A percentile compares a stretch with the other conserved stretches of the same genome.
These are phyloP conservation scores for Vachellia pachyceras DNA, from an alignment of 306 rosid genomes.

Conservation along the genomic window DNA sequence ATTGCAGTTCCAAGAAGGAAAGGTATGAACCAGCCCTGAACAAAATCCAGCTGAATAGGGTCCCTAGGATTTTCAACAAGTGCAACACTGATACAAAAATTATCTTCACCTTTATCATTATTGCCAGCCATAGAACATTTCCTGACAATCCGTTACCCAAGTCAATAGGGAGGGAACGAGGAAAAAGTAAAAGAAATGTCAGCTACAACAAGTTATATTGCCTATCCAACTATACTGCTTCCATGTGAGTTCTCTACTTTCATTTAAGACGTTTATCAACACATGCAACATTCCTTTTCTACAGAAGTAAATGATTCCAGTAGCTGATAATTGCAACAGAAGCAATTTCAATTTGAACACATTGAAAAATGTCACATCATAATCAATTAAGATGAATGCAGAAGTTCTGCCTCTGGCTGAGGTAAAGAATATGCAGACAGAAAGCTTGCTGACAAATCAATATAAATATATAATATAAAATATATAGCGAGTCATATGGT, in stretches of 20 bases:
- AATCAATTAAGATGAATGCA: slow-evolving; percentile 26
- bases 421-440: background rate
- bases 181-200: slow-evolving; percentile 26
- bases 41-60: slow-evolving; percentile 55
- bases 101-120: slow-evolving; percentile 40
- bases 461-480: background rate
- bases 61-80: slow-evolving; percentile 55
- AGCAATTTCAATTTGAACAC: slow-evolving; percentile 10
- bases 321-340: slow-evolving; percentile 15
- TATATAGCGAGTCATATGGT: background rate
- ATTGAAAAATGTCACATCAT: background rate
- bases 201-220: background rate
- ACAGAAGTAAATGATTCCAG: slow-evolving; percentile 5
- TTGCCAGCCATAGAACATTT: slow-evolving; percentile 52
- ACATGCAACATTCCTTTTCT: slow-evolving; percentile 2
- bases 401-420: background rate
- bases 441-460: background rate
- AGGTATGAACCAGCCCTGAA: slow-evolving; percentile 69
- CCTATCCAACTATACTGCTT: slow-evolving; percentile 1
- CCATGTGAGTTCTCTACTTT: background rate
- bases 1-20: slow-evolving; percentile 66
- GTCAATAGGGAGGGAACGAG: slow-evolving; percentile 44
- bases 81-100: slow-evolving; percentile 62
- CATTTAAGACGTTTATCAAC: background rate
- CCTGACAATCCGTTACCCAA: slow-evolving; percentile 57